Evolutionary conservation across 2,329 filamentous ascomycete genomes (phyloP).

Genomic region (Furcasterigmium sp.): DNA sequence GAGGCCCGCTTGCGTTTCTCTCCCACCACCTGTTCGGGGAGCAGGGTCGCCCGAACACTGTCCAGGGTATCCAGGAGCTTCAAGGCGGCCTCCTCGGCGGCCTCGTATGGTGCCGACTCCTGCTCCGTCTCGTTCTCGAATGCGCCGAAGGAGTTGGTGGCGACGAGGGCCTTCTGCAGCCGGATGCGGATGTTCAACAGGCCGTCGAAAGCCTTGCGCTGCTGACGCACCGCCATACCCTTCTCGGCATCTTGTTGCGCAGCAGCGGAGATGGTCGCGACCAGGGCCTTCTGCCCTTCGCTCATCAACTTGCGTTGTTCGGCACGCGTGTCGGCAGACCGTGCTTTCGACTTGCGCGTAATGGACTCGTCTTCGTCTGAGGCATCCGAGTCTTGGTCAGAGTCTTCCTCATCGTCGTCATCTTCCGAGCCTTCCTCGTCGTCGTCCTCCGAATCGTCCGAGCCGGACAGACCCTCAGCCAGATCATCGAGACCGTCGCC

Average conservation of each 20-base stretch:
- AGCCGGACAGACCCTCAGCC: constrained; percentile 15
- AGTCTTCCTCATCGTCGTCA: constrained; percentile 26
- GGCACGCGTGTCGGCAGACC: constrained; percentile 35
- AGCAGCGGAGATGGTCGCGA: constrained; percentile 56
- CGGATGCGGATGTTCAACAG: constrained; percentile 88
- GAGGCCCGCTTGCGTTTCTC: constrained; percentile 58
- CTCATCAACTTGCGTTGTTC: constrained; percentile 64
- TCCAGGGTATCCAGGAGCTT: constrained; percentile 80
- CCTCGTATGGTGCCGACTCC: constrained; percentile 54
- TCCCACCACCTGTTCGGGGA: constrained; percentile 40
- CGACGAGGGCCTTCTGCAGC: constrained; percentile 83
- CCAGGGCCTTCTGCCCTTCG: constrained; percentile 60
- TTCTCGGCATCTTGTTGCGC: constrained; percentile 77
- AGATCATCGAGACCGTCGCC: constrained; percentile 19
- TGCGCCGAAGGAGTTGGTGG: constrained; percentile 66
- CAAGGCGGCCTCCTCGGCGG: constrained; percentile 80
- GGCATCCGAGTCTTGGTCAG: constrained; percentile 17
- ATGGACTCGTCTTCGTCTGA: constrained; percentile 21
- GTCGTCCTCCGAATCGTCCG: constrained; percentile 17
- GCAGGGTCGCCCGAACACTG: constrained; percentile 58
- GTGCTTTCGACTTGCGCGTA: constrained; percentile 23
- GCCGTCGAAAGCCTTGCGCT: constrained; percentile 81
- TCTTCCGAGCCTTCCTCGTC: constrained; percentile 33
- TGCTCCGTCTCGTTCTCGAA: constrained; percentile 33
- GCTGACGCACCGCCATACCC: constrained; percentile 77